Conservation (phyloP, 2,329 filamentous ascomycete species). For the Penicillium hordei region DNA sequence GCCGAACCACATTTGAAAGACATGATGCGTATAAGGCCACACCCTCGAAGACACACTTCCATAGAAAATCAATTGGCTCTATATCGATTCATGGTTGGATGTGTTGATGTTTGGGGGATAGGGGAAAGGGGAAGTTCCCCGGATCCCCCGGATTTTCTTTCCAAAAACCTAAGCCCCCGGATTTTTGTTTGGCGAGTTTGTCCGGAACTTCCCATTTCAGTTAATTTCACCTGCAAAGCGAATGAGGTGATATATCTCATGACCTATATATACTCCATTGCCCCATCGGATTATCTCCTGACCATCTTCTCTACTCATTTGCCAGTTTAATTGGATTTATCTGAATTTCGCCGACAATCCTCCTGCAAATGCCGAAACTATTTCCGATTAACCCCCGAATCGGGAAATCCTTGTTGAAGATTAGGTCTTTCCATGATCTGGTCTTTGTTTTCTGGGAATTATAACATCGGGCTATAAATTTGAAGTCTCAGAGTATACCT, state of each 20-base stretch:
- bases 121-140: neutral
- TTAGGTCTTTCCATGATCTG: neutral
- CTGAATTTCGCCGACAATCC: constrained; percentile 23
- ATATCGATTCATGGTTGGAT: neutral
- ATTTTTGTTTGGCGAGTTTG: constrained; percentile 14
- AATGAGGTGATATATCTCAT: neutral
- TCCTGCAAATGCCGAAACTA: constrained; percentile 14
- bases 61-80: neutral
- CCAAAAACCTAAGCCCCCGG: constrained; percentile 1
- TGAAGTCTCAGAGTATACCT: neutral
- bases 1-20: constrained; percentile 1
- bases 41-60: neutral
- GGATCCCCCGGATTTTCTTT: constrained; percentile 4
- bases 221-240: too few species aligned
- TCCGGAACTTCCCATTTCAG: constrained; percentile 19
- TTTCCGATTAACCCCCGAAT: constrained; percentile 19
- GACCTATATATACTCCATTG: neutral
- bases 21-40: constrained; percentile 5
- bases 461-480: neutral
- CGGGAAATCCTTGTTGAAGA: neutral
- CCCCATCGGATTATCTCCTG: neutral
- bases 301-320: neutral
- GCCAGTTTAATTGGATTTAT: too few species aligned
- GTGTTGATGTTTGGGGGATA: neutral
- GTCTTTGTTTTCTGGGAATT: neutral